These are phyloP conservation scores for Neocallimastix lanati DNA, from an alignment of 192 early-diverging fungal genomes.

Conservation along the genomic window DNA sequence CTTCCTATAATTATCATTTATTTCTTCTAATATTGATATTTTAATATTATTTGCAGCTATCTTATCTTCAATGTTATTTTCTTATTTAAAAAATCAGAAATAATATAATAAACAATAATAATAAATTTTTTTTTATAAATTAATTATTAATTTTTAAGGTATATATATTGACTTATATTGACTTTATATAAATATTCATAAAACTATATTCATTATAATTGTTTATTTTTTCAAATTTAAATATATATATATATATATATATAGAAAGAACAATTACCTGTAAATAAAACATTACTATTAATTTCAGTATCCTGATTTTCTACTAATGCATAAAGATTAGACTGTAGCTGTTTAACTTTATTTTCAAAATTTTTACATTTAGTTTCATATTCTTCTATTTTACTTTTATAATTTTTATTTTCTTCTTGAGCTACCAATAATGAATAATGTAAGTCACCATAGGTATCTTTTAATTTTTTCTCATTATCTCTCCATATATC, in stretches of 20 bases:
- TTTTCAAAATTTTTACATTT: background rate
- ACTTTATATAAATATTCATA: too few species aligned
- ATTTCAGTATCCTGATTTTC: background rate
- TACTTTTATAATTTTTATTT: background rate
- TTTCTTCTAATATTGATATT: background rate
- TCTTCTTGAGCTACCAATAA: background rate
- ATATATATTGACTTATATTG: too few species aligned
- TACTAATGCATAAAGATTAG: background rate
- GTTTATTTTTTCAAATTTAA: too few species aligned
- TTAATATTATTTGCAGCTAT: background rate
- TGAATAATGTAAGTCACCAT: background rate
- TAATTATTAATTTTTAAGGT: too few species aligned
- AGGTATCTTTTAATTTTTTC: background rate
- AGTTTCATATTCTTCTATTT: background rate
- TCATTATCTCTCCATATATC: background rate
- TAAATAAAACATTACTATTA: background rate
- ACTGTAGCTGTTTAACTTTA: background rate
- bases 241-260: too few species aligned
- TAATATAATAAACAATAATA: too few species aligned
- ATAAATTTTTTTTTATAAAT: too few species aligned
- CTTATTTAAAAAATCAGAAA: too few species aligned
- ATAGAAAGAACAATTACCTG: background rate
- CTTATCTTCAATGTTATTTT: too few species aligned
- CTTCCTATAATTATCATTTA: background rate
- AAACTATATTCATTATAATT: too few species aligned